phyloP scores from a whole-genome alignment of 2,329 filamentous ascomycete species.

The Thielaviopsis punctulata region DNA sequence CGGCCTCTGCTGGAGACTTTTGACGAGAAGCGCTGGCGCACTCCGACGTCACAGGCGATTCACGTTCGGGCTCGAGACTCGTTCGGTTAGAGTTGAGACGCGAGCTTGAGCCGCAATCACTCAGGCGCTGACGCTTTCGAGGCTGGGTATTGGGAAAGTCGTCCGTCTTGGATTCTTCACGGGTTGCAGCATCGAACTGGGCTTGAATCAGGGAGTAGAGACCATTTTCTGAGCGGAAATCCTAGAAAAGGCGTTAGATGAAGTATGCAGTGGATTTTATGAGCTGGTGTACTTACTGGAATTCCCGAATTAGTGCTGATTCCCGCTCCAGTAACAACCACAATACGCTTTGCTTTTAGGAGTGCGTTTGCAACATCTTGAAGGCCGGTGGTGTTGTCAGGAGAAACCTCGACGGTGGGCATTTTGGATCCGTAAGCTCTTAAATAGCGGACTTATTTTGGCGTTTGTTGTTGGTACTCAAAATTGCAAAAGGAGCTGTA shows the following conservation, averaged over 20 bases:
- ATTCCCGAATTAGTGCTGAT: slow-evolving; percentile 65
- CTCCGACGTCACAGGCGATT: slow-evolving; percentile 7
- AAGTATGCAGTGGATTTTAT: neutral
- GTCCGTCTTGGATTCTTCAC: slow-evolving; percentile 12
- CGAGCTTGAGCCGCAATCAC: slow-evolving; percentile 15
- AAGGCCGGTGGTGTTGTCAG: slow-evolving; percentile 34
- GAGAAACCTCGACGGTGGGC: slow-evolving; percentile 40
- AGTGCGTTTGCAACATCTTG: slow-evolving; percentile 48
- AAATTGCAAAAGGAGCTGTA: neutral
- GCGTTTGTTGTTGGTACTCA: neutral
- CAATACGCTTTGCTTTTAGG: slow-evolving; percentile 48
- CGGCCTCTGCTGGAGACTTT: neutral
- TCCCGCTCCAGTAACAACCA: slow-evolving; percentile 55
- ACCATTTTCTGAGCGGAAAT: slow-evolving; percentile 56
- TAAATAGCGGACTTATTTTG: neutral
- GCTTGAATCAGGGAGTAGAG: slow-evolving; percentile 56
- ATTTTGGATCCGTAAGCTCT: slow-evolving; percentile 22
- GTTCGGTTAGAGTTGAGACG: slow-evolving; percentile 15
- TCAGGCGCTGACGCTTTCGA: slow-evolving; percentile 19
- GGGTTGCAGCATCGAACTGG: slow-evolving; percentile 40
- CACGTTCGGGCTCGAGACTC: slow-evolving; percentile 10
- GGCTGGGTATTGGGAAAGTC: slow-evolving; percentile 4
- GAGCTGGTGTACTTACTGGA: slow-evolving; percentile 30
- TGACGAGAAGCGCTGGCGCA: slow-evolving; percentile 11
- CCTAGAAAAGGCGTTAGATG: slow-evolving; percentile 27